Base-by-base conservation (phyloP, 2,329 filamentous ascomycete species). In the Sclerotiophoma versabilis region DNA sequence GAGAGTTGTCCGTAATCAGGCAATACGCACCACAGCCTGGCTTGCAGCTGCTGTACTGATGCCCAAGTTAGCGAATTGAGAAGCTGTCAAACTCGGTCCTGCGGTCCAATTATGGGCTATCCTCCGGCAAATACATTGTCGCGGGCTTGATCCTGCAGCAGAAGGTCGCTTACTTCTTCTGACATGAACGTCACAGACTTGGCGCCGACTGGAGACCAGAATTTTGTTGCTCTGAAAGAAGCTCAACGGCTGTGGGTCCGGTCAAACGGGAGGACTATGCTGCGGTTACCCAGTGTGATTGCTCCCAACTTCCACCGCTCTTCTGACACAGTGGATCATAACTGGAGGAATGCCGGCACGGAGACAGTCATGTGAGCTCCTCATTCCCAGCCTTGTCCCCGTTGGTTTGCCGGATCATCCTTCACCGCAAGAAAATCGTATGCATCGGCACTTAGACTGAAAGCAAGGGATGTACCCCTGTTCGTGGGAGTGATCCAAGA, bases 331-430 rank as follows among this genome's bases (percentile, higher is more conserved):
- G 47, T 34, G 42, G 19, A 41, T 43, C 49, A 23, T 34, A 27
- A 42, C 48, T 58, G 57, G 49, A 44, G 49, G 43, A 46, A 47
- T 26, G 26, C 36, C 46, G 46, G 48, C 37, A 38, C 19, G 33
- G 37, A 36, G 22, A 49, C 50, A 55, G 57, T 68, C 68, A 71
- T 63, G 53, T 69, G 66, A 58, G 49, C 57, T 45, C 45, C 62
- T 53, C 62, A 58, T 60, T 53, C 29, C 29, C 47, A 61, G 58
- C 43, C 36, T 49, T 34, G 22, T 39, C 38, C 39, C 26, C 29
- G 22, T 41, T 41, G 34, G 45, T 34, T 39, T 36, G 58, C 44
- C 56, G 58, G 60, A 62, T 60, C 39, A 54, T 49, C 43, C 50
- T 54, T 53, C 48, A 59, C 64, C 66, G 66, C 60, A 54, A 54